Conservation (phyloP, 441 rosid genomes). For the Erodium trifolium region DNA sequence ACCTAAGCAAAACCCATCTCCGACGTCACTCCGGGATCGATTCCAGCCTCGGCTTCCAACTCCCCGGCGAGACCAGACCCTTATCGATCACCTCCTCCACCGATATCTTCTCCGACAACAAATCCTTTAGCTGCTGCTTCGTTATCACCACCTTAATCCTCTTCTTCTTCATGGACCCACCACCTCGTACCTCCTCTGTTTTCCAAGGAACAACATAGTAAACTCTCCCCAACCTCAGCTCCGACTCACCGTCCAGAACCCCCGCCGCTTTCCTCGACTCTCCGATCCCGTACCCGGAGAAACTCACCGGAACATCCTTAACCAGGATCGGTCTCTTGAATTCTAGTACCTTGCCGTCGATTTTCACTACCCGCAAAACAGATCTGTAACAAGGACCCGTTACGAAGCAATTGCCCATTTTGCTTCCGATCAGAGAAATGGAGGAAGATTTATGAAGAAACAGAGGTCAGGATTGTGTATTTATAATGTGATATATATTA, state of each 20-base stretch:
- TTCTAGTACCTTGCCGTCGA: background rate
- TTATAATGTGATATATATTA: too few species aligned
- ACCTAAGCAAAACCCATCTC: background rate
- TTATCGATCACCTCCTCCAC: background rate
- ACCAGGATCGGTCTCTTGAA: background rate
- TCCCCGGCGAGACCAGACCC: background rate
- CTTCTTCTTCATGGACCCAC: background rate
- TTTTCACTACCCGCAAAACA: background rate
- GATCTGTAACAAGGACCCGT: background rate
- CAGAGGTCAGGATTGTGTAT: background rate
- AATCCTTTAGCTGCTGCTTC: background rate
- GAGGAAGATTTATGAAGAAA: background rate
- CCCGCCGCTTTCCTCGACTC: too few species aligned
- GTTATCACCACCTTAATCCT: background rate
- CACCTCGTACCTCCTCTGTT: background rate
- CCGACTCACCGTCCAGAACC: too few species aligned
- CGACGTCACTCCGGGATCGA: constrained; percentile 2
- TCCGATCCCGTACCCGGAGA: too few species aligned
- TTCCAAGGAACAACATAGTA: too few species aligned
- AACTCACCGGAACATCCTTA: background rate
- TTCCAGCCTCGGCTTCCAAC: background rate
- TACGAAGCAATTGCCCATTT: background rate
- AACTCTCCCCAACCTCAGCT: too few species aligned
- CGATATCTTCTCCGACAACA: background rate
- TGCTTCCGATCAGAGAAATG: background rate